These are phyloP conservation scores for Prototheca cutis DNA, from an alignment of 163 green algal species.

Conservation along the genomic window DNA sequence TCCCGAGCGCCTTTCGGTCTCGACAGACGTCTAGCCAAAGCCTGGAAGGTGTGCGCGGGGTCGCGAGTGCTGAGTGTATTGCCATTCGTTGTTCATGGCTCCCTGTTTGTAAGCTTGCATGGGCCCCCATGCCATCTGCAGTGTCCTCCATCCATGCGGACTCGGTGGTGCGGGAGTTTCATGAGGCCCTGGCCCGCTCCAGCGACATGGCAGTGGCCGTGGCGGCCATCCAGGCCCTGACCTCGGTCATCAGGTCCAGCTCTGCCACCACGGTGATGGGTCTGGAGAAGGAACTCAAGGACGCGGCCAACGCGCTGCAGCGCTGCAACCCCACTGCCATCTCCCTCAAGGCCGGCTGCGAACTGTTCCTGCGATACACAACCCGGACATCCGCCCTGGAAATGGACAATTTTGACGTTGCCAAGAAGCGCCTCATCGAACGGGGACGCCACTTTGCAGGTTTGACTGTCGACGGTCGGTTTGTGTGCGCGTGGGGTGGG, in stretches of 20 bases:
- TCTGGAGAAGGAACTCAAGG: constrained; percentile 66
- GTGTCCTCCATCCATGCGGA: constrained; percentile 47
- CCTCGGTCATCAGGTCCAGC: constrained; percentile 56
- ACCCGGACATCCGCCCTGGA: constrained; percentile 78
- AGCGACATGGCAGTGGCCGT: constrained; percentile 74
- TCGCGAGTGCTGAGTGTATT: neutral
- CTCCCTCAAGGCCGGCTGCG: constrained; percentile 79
- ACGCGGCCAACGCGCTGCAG: constrained; percentile 57
- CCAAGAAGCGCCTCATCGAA: constrained; percentile 77
- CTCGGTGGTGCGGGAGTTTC: constrained; percentile 55
- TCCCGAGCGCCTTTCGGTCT: neutral
- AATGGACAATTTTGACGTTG: constrained; percentile 56
- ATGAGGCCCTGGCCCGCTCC: constrained; percentile 48
- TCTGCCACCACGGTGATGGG: constrained; percentile 72
- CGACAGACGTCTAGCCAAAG: no score
- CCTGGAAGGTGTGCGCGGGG: neutral
- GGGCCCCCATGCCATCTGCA: neutral
- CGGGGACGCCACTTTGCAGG: constrained; percentile 22
- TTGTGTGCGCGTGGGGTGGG: no score
- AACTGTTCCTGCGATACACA: constrained; percentile 87
- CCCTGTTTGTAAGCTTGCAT: neutral
- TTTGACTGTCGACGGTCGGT: no score
- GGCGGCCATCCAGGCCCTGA: constrained; percentile 70
- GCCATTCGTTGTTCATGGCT: neutral
- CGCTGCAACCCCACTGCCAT: constrained; percentile 82